Conservation (phyloP, 345 rosid genomes). For the Eucalyptus caleyi region DNA sequence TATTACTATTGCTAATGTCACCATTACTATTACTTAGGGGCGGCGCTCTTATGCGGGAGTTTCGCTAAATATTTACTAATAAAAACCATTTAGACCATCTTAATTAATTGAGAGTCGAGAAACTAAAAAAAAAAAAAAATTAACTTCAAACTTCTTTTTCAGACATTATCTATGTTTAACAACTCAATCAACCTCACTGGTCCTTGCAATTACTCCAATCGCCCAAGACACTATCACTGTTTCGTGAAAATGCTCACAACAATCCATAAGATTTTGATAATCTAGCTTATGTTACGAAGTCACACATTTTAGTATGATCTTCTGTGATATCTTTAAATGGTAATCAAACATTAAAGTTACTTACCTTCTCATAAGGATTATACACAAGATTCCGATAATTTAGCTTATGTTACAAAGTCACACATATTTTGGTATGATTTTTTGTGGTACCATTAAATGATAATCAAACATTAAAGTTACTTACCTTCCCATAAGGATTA, state of each 20-base stretch:
- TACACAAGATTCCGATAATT: not conserved
- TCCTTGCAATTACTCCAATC: not conserved
- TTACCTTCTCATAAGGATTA: not conserved
- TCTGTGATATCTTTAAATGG: rapidly evolving
- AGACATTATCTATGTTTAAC: not conserved
- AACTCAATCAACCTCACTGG: not conserved
- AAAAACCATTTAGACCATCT: not conserved
- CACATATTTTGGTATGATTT: not conserved
- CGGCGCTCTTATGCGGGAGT: not conserved
- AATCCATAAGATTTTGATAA: not conserved
- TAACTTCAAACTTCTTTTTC: not conserved
- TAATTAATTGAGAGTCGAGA: not conserved
- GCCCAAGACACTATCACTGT: rapidly evolving
- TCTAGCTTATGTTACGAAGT: not conserved
- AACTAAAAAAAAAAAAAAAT: not conserved
- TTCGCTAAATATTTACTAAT: not conserved
- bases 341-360: not conserved
- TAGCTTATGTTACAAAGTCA: not conserved
- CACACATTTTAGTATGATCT: not conserved
- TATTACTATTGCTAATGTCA: not conserved
- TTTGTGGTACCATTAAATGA: rapidly evolving
- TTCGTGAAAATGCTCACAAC: not conserved
- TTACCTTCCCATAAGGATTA: not conserved
- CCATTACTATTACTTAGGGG: not conserved
- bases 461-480: not conserved